These are phyloP conservation scores for Leucocoprinus birnbaumii DNA, from an alignment of 768 basidiomycete genomes.

Conservation along the genomic window DNA sequence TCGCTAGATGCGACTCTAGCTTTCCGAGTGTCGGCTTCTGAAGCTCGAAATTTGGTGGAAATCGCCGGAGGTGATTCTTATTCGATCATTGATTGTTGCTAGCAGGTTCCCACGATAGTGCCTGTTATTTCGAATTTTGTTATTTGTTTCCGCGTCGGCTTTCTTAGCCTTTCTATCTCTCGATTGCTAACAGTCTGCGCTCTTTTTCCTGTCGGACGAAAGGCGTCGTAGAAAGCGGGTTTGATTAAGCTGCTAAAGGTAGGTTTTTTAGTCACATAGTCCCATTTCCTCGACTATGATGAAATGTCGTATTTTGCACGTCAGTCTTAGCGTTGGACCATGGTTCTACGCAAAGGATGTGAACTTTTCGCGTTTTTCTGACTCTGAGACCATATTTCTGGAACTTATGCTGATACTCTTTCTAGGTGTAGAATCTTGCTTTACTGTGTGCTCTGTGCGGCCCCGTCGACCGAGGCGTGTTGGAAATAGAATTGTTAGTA, in stretches of 20 bases:
- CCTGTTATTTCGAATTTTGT: too few species aligned
- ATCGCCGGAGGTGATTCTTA: too few species aligned
- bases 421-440: slow-evolving; percentile 4
- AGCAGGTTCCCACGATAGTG: too few species aligned
- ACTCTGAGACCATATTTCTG: slow-evolving; percentile 16
- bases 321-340: slow-evolving; percentile 45
- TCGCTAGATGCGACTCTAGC: too few species aligned
- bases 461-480: background rate
- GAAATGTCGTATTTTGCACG: slow-evolving; percentile 54
- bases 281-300: slow-evolving; percentile 26
- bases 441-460: background rate
- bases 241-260: background rate
- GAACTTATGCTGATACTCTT: slow-evolving; percentile 1
- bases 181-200: too few species aligned
- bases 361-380: slow-evolving; percentile 41
- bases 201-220: too few species aligned
- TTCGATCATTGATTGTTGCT: too few species aligned
- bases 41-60: too few species aligned
- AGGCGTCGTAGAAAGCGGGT: background rate
- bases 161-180: too few species aligned
- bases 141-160: too few species aligned
- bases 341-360: slow-evolving; percentile 33
- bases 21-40: too few species aligned
- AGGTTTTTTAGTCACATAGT: background rate
- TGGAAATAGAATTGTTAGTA: background rate